Evolutionary conservation across 1,284 basidiomycete genomes (phyloP).

Genomic region (Exobasidium cylindrosporum): DNA sequence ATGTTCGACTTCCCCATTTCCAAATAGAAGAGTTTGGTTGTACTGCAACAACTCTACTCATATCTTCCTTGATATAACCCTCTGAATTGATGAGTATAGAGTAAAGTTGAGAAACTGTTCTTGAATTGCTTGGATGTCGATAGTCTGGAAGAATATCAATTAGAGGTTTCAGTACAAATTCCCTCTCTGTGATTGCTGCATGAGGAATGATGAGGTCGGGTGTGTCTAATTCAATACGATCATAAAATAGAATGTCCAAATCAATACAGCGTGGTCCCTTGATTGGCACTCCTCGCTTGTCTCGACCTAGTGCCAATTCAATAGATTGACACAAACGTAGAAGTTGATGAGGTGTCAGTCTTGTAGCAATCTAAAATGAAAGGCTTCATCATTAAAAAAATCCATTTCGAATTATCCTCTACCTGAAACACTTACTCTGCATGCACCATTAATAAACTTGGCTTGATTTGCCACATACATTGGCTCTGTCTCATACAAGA

Average conservation of each 20-base stretch:
- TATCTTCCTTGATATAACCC: conserved; percentile 29
- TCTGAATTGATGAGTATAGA: conserved; percentile 35
- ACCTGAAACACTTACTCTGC: no score
- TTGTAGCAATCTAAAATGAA: conserved; percentile 77
- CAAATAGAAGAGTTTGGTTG: conserved; percentile 24
- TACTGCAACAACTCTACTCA: conserved; percentile 35
- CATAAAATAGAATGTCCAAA: conserved; percentile 83
- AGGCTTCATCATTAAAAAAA: conserved; percentile 56
- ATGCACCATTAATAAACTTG: conserved; percentile 83
- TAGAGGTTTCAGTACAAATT: conserved; percentile 86
- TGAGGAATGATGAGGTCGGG: conserved; percentile 80
- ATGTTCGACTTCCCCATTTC: conserved; percentile 59
- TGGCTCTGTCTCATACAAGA: conserved; percentile 87
- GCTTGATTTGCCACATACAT: conserved; percentile 95
- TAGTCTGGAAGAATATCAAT: conserved; percentile 62
- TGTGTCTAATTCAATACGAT: conserved; percentile 66
- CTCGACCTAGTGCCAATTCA: conserved; percentile 75
- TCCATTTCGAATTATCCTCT: not conserved
- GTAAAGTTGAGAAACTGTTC: conserved; percentile 43
- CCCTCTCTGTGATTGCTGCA: conserved; percentile 73
- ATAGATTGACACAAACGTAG: conserved; percentile 71
- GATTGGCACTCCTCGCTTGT: conserved; percentile 65
- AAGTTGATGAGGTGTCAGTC: conserved; percentile 65
- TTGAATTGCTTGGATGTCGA: conserved; percentile 47
- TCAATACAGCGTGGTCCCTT: conserved; percentile 90